Conservation (phyloP, 2,329 filamentous ascomycete genomes). For the Drechslerella stenobrocha region DNA sequence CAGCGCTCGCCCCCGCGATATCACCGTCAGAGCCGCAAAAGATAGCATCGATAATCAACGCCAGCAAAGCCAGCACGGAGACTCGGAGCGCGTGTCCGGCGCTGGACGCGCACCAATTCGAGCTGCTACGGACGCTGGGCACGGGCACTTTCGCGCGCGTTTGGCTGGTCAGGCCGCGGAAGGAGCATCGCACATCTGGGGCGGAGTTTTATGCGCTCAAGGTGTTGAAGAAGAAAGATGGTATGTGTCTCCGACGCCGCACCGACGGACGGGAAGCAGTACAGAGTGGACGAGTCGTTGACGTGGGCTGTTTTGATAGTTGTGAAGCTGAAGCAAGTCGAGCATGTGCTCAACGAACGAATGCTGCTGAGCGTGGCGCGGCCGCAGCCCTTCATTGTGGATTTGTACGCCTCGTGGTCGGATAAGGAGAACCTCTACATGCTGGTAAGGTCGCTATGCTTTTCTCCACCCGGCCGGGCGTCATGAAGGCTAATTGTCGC, state of each 20-base stretch:
- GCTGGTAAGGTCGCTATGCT: constrained; percentile 60
- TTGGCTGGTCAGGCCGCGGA: constrained; percentile 71
- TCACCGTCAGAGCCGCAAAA: constrained; percentile 13
- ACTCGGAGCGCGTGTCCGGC: constrained; percentile 54
- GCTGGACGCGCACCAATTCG: constrained; percentile 65
- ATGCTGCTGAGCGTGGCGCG: constrained; percentile 75
- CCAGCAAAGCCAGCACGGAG: constrained; percentile 28
- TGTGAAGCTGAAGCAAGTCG: constrained; percentile 80
- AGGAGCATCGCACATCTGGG: constrained; percentile 56
- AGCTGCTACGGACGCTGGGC: constrained; percentile 73
- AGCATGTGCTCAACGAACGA: constrained; percentile 82
- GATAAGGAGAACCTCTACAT: constrained; percentile 79
- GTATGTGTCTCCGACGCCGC: constrained; percentile 40
- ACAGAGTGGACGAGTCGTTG: too few relatives aligned
- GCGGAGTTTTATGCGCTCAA: constrained; percentile 51
- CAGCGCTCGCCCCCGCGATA: constrained; percentile 13
- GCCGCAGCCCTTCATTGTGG: constrained; percentile 81
- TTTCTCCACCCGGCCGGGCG: not conserved
- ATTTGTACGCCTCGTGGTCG: constrained; percentile 75
- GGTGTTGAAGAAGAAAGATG: constrained; percentile 59
- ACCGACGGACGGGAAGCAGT: too few relatives aligned
- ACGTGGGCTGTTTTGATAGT: constrained; percentile 58
- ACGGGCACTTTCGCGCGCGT: constrained; percentile 79
- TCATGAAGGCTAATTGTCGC: not conserved
- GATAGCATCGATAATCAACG: constrained; percentile 39